A percentile compares a stretch with the other conserved stretches of the same genome.
phyloP scores from a whole-genome alignment of 306 rosid species.

The Geum urbanum region DNA sequence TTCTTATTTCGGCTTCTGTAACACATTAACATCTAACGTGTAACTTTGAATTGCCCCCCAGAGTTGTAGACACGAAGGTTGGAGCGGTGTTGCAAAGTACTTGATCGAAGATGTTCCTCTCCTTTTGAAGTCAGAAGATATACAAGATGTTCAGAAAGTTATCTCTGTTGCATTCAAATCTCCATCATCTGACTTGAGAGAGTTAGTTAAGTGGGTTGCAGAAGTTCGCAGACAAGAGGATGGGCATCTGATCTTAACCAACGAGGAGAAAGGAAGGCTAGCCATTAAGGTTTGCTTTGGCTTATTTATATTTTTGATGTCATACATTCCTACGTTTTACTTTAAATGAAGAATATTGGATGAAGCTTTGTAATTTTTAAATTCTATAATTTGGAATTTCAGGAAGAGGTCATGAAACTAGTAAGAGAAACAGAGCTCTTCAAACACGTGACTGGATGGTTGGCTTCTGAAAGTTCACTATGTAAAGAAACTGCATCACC shows the following conservation, averaged over 20 bases:
- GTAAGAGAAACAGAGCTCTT: slow-evolving; percentile 61
- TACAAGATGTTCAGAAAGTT: slow-evolving; percentile 52
- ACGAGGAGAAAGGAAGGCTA: slow-evolving; percentile 79
- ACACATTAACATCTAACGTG: slow-evolving; percentile 10
- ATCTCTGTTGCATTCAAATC: slow-evolving; percentile 60
- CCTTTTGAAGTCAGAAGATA: slow-evolving; percentile 51
- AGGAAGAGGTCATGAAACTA: slow-evolving; percentile 73
- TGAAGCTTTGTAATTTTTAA: slow-evolving; percentile 17
- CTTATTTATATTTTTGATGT: slow-evolving; percentile 6
- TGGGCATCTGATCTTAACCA: slow-evolving; percentile 59
- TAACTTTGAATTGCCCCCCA: slow-evolving; percentile 41
- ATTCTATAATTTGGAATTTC: slow-evolving; percentile 38
- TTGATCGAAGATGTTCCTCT: slow-evolving; percentile 63
- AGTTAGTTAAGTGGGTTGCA: slow-evolving; percentile 76
- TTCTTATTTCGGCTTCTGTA: slow-evolving; percentile 16
- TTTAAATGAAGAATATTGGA: not conserved
- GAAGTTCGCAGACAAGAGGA: slow-evolving; percentile 93
- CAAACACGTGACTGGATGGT: slow-evolving; percentile 53
- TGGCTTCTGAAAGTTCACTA: slow-evolving; percentile 37
- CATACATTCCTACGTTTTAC: not conserved
- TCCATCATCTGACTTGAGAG: slow-evolving; percentile 65
- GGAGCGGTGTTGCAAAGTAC: slow-evolving; percentile 61
- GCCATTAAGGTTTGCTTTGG: slow-evolving; percentile 59
- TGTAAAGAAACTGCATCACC: slow-evolving; percentile 29
- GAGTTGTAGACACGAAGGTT: slow-evolving; percentile 90